phyloP scores from a whole-genome alignment of 371 early-diverging fungal genomes.

The Mortierella sp. region DNA sequence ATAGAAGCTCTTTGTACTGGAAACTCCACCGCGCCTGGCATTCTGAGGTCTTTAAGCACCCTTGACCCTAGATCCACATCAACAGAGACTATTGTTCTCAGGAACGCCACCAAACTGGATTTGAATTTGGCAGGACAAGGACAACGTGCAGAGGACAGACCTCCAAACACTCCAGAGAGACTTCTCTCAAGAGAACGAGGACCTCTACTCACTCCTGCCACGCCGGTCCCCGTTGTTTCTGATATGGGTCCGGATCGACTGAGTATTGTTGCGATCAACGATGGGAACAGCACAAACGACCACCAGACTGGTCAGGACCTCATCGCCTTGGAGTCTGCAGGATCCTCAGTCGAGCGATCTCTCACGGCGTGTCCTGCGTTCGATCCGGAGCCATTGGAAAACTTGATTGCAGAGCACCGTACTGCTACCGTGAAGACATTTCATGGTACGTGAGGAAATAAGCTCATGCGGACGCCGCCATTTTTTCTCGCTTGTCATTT shows the following conservation, averaged over 20 bases:
- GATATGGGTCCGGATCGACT: neutral
- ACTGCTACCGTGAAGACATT: slow-evolving; percentile 16
- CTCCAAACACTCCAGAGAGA: neutral
- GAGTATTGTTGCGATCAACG: neutral
- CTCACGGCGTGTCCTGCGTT: slow-evolving; percentile 10
- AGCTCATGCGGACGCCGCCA: neutral
- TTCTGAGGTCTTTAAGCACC: neutral
- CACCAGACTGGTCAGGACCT: neutral
- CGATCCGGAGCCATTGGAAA: slow-evolving; percentile 17
- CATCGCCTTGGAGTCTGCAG: neutral
- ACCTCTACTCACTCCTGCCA: neutral
- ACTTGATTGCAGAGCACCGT: slow-evolving; percentile 20
- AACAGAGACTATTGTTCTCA: neutral
- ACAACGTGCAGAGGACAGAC: neutral
- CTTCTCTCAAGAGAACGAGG: neutral
- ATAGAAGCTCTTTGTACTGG: neutral
- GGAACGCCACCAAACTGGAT: neutral
- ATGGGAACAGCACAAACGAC: neutral
- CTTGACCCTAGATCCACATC: neutral
- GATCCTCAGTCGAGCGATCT: neutral
- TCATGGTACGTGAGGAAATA: slow-evolving; percentile 16
- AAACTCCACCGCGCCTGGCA: neutral
- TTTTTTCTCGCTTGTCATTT: neutral
- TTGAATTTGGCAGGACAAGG: neutral
- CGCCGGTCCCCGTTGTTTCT: neutral